These are phyloP conservation scores for Chaetoscypha palmicola DNA, from an alignment of 2,329 filamentous ascomycete genomes.

Conservation along the genomic window DNA sequence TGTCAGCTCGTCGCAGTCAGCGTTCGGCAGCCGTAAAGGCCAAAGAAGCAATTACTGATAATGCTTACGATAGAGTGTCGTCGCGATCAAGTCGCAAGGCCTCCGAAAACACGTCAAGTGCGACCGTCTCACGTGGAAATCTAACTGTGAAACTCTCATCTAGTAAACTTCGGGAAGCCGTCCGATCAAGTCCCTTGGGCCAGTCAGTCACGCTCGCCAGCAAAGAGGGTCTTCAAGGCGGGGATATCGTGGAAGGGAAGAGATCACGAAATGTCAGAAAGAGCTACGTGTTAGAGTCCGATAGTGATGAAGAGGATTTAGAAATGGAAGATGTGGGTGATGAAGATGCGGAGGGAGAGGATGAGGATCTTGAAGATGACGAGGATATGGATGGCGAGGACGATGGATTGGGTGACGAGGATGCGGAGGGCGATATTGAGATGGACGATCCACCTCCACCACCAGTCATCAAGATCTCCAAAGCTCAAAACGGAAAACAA, in stretches of 20 bases:
- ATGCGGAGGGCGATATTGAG: conserved; percentile 38
- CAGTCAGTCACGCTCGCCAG: conserved; percentile 15
- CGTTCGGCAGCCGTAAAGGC: conserved; percentile 26
- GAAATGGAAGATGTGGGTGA: conserved; percentile 24
- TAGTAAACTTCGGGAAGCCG: conserved; percentile 30
- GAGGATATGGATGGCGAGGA: conserved; percentile 32
- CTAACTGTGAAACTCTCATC: conserved; percentile 31
- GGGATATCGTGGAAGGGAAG: conserved; percentile 29
- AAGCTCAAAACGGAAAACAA: conserved; percentile 20
- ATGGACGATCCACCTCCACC: conserved; percentile 28
- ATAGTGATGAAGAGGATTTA: conserved; percentile 32
- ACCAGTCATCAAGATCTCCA: conserved; percentile 29
- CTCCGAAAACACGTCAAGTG: conserved; percentile 21
- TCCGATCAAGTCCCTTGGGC: conserved; percentile 20
- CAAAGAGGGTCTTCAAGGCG: conserved; percentile 25
- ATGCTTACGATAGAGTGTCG: conserved; percentile 17
- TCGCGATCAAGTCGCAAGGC: conserved; percentile 26
- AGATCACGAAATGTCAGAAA: conserved; percentile 29
- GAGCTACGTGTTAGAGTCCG: conserved; percentile 40
- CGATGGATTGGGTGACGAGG: conserved; percentile 37
- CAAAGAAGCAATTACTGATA: conserved; percentile 27
- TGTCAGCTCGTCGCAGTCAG: conserved; percentile 28
- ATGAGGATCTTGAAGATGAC: conserved; percentile 31
- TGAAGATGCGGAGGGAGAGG: conserved; percentile 32
- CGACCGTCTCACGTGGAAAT: conserved; percentile 30